phyloP scores from a whole-genome alignment of 2,329 filamentous ascomycete species.

The Pestalotiopsis fici region DNA sequence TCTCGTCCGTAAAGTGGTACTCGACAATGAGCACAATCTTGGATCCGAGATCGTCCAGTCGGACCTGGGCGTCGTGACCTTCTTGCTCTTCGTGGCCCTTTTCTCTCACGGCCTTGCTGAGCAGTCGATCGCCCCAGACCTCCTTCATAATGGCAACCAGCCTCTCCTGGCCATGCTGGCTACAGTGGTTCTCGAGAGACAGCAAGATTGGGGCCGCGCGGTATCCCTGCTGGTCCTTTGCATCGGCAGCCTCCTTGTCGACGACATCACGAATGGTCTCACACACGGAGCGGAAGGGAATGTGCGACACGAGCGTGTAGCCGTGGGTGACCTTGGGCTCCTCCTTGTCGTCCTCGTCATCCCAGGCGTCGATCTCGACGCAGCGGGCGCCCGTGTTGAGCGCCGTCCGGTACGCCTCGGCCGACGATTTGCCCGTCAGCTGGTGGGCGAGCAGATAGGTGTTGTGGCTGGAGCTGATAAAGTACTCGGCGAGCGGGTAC shows the following conservation, averaged over 20 bases:
- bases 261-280: slow-evolving; percentile 64
- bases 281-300: slow-evolving; percentile 65
- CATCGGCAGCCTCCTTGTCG: slow-evolving; percentile 55
- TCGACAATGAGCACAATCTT: slow-evolving; percentile 71
- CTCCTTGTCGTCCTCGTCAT: slow-evolving; percentile 58
- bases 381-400: slow-evolving; percentile 66
- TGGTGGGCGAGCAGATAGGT: slow-evolving; percentile 73
- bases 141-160: slow-evolving; percentile 68
- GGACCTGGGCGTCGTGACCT: slow-evolving; percentile 53
- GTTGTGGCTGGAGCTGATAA: slow-evolving; percentile 73
- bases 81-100: slow-evolving; percentile 58
- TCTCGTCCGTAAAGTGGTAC: slow-evolving; percentile 60
- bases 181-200: slow-evolving; percentile 70
- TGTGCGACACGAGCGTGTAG: slow-evolving; percentile 67
- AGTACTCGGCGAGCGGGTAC: slow-evolving; percentile 68
- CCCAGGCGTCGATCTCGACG: slow-evolving; percentile 76
- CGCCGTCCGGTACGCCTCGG: slow-evolving; percentile 63
- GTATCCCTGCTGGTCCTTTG: slow-evolving; percentile 37
- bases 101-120: slow-evolving; percentile 57
- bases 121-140: slow-evolving; percentile 59
- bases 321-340: slow-evolving; percentile 74
- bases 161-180: slow-evolving; percentile 57
- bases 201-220: slow-evolving; percentile 60
- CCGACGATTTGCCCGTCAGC: slow-evolving; percentile 64
- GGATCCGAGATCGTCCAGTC: slow-evolving; percentile 57